Evolutionary conservation across 164 flowering plant species (phyloP).

Genomic region (Buxus sempervirens): DNA sequence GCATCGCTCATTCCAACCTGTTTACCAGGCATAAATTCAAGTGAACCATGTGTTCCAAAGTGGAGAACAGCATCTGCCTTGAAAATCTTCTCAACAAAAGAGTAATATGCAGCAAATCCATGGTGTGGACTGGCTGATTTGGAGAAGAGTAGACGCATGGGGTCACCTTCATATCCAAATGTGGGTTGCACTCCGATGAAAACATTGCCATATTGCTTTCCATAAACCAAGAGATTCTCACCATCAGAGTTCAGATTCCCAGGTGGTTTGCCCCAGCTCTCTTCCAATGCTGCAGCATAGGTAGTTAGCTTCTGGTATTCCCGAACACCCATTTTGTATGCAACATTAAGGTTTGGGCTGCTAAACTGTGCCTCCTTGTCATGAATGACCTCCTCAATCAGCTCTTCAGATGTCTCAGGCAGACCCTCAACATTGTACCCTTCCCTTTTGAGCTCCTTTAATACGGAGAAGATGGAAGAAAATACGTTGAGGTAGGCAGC

Average conservation of each 20-base stretch:
- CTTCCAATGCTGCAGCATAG: constrained; percentile 82
- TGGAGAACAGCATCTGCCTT: constrained; percentile 97
- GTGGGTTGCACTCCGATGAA: constrained; percentile 99
- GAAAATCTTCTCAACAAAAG: constrained; percentile 91
- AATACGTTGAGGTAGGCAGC: constrained; percentile 99
- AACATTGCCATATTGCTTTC: constrained; percentile 90
- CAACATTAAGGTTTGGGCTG: constrained; percentile 93
- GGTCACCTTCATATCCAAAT: constrained; percentile 98
- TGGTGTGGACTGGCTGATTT: constrained; percentile 99
- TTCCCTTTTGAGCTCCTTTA: constrained; percentile 74
- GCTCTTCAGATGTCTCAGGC: constrained; percentile 77
- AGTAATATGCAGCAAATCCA: constrained; percentile 97
- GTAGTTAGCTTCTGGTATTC: constrained; percentile 89
- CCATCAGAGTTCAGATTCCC: constrained; percentile 98
- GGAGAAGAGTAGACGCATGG: constrained; percentile 96
- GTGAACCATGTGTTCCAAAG: constrained; percentile 97
- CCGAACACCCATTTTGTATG: constrained; percentile 89
- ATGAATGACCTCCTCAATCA: constrained; percentile 85
- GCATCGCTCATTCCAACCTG: constrained; percentile 99
- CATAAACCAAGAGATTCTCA: constrained; percentile 91
- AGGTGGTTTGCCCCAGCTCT: constrained; percentile 98
- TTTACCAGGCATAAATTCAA: constrained; percentile 99
- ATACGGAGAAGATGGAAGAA: constrained; percentile 81
- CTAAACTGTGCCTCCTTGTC: constrained; percentile 98
- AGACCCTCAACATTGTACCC: constrained; percentile 91